Conservation (phyloP, 164 flowering plant species). For the Vitis vinifera region ASM3070453v1 NC_081815.1:17867001-17867500, state of each 20-base stretch:
- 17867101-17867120: conserved; percentile 79
- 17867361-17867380: too few species aligned
- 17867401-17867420: neutral
- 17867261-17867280: too few species aligned
- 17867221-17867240: neutral
- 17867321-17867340: neutral
- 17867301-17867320: too few species aligned
- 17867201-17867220: conserved; percentile 48
- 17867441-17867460: too few species aligned
- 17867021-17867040: neutral
- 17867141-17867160: conserved; percentile 61
- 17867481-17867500: neutral
- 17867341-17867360: too few species aligned
- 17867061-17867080: neutral
- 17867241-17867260: neutral
- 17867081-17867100: conserved; percentile 48
- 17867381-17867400: neutral
- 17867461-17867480: neutral
- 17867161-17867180: conserved; percentile 52
- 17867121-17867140: conserved; percentile 98
- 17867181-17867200: conserved; percentile 43
- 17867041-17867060: too few species aligned
- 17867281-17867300: too few species aligned
- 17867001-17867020: neutral
- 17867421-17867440: too few species aligned